A percentile compares a stretch with the other conserved stretches of the same genome.
Evolutionary conservation across 1,284 basidiomycete genomes (phyloP).

Genomic region (Ustilago vetiveriae): DNA sequence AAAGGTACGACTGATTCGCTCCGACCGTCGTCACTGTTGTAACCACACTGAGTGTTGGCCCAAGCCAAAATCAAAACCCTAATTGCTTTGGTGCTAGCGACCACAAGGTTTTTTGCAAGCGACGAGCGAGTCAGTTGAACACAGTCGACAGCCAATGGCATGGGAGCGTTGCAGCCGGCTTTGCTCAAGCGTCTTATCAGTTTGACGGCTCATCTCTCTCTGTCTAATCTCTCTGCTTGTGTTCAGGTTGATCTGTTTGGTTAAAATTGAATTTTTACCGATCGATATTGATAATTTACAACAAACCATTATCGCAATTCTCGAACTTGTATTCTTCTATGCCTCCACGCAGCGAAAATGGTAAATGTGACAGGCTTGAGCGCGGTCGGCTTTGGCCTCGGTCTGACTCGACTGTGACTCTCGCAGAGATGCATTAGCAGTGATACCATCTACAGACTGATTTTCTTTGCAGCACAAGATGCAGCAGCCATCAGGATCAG

Average conservation of each 20-base stretch:
- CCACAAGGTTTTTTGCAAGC: too few species aligned
- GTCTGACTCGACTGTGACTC: conserved; percentile 29
- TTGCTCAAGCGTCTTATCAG: conserved; percentile 19
- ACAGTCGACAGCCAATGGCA: conserved; percentile 11
- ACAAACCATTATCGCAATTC: too few species aligned
- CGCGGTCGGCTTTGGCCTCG: too few species aligned
- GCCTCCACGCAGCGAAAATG: conserved; percentile 10
- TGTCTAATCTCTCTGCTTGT: too few species aligned
- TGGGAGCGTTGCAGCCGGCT: neutral
- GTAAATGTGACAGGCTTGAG: conserved; percentile 11
- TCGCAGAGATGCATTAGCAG: too few species aligned
- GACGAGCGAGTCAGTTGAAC: too few species aligned
- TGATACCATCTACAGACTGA: too few species aligned
- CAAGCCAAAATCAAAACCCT: conserved; percentile 11
- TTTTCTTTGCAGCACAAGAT: too few species aligned
- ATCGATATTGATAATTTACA: too few species aligned
- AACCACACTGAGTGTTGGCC: conserved; percentile 1
- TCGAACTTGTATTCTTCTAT: conserved; percentile 8
- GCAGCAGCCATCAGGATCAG: too few species aligned
- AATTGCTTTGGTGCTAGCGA: neutral
- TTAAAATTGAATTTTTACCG: too few species aligned
- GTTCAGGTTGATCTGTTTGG: too few species aligned
- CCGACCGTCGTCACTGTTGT: conserved; percentile 1
- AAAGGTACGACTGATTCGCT: conserved; percentile 1
- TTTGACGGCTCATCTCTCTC: conserved; percentile 21